Base-by-base conservation (phyloP, 306 rosid genomes). In the Hippophae gyantsensis region DNA sequence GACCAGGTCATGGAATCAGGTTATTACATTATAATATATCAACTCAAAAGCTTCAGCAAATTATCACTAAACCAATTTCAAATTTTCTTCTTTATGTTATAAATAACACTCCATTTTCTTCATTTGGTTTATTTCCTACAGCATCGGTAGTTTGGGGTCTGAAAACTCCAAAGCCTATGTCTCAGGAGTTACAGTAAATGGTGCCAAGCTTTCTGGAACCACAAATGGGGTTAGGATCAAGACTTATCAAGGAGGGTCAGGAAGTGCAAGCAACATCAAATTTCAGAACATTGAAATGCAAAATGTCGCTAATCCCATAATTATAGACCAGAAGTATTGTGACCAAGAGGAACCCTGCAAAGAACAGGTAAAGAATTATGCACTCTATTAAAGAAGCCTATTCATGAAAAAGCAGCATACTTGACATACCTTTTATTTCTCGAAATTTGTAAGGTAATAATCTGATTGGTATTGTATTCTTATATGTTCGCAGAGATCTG, bases 1-100 rank as follows among this genome's bases (percentile, higher is more conserved):
- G 97, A 61, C 92, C 97, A 1, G 97, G 97, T 11, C 97, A 89
- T 69, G 97, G 97, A 42, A 86, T 89, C 65, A 87, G 95, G 95
- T 86, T 62, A 54, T 23, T 49, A 9, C 8, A 41, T 38, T 60
- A 41, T 9, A 9, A 10, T 8, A 10, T 56, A 10, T 48, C 6
- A 13, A n/a, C 44, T 61, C 47, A 12, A 48, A 10, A 6, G 23
- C 6, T 43, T 43, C 14, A 1, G 6, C 7, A 7, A 18, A 18
- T 6, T 7, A 3, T 43, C 8, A 8, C 2, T 42, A 6, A 8
- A n/a, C 57, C 42, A 5, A 38, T 6, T 10, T 25, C 13, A 9
- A 6, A 48, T 3, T 8, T 14, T 49, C 7, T 43, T 10, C 14
- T 8, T 46, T 6, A 13, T 5, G 40, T 27, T 44, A n/a, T 55